These are phyloP conservation scores for Globisporangium megalacanthum DNA, from an alignment of 352 stramenopile genomes.

Conservation along the genomic window DNA sequence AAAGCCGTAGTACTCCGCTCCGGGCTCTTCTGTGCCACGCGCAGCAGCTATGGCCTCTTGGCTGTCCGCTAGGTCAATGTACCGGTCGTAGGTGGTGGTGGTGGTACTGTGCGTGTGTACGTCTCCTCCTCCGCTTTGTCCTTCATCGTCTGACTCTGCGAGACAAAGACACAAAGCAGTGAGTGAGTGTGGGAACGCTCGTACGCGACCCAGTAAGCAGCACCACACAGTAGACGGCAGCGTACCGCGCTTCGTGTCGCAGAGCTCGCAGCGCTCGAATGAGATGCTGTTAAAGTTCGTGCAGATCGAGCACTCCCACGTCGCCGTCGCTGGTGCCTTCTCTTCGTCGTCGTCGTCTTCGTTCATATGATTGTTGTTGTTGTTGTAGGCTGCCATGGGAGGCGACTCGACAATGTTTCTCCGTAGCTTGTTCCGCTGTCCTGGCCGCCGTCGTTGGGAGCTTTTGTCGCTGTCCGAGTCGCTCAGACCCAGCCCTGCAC, in stretches of 20 bases:
- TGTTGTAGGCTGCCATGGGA: slow-evolving; percentile 10
- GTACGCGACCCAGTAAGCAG: background rate
- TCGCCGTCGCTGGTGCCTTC: slow-evolving; percentile 1
- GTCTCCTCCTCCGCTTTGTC: slow-evolving; percentile 1
- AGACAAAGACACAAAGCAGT: background rate
- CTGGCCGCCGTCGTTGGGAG: slow-evolving; percentile 5
- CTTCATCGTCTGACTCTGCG: slow-evolving; percentile 6
- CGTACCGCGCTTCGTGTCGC: slow-evolving; percentile 28
- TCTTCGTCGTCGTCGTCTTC: slow-evolving; percentile 16
- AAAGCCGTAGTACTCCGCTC: slow-evolving; percentile 14
- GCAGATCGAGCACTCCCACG: slow-evolving; percentile 38
- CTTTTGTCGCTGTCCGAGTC: slow-evolving; percentile 40
- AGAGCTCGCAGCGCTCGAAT: slow-evolving; percentile 42
- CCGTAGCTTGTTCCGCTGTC: slow-evolving; percentile 10
- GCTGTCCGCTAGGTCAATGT: slow-evolving; percentile 35
- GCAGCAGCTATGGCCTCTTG: slow-evolving; percentile 11
- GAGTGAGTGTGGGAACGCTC: too few species aligned
- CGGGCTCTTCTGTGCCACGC: background rate
- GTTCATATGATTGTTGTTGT: too few species aligned
- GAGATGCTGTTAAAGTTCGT: slow-evolving; percentile 44
- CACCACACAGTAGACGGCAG: background rate
- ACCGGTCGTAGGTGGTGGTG: slow-evolving; percentile 12
- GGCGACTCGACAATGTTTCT: slow-evolving; percentile 5
- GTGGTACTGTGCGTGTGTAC: slow-evolving; percentile 5
- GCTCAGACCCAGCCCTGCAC: slow-evolving; percentile 43